Base-by-base conservation (phyloP, 1,284 basidiomycete genomes). In the Ustilago sp. region DNA sequence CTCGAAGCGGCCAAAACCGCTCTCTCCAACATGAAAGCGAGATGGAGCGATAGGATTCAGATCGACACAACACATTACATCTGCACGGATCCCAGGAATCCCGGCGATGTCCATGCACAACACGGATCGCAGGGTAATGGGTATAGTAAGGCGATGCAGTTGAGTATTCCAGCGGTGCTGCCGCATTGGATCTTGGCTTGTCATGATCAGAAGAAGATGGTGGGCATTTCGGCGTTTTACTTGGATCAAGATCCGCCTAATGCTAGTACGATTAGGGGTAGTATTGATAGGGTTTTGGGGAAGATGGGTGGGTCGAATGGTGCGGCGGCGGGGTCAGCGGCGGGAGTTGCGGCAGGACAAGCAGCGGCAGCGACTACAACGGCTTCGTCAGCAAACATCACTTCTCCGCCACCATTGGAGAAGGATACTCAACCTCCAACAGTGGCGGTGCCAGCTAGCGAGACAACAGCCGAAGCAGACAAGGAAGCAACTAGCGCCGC, bases 21-120 rank as follows among this genome's bases (percentile, higher is more conserved):
- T 6, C 58, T 86, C 32, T 50, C 54, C 38, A 58, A 64, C 32
- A 76, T 86, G 75, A 76, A 79, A 38, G 83, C 80, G 3, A 74
- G 74, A 32, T 94, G 92, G 91, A 93, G 92, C 78, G 93, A 95
- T 76, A 92, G 91, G 79, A 95, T 99, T 32, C 93, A 95, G 87
- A 95, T 98, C 50, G 84, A 86, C 31, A 86, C 84, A 1, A 85
- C 84, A 12, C 84, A 86, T 57, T 79, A 80, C 39, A 59, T 86
- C 19, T 83, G 82, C 63, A 79, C 82, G 12, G 71, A 79, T 48
- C 79, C 82, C 15, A 64, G 80, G 19, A 78, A 77, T 38, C 74
- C 80, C 19, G 72, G 67, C 7, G 71, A 71, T 43, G 36, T 50
- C 47, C 70, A 70, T 43, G 74, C 63, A 4, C 58, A 48, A 6